Base-by-base conservation (phyloP, 345 rosid species). In the Acer campestre region DNA sequence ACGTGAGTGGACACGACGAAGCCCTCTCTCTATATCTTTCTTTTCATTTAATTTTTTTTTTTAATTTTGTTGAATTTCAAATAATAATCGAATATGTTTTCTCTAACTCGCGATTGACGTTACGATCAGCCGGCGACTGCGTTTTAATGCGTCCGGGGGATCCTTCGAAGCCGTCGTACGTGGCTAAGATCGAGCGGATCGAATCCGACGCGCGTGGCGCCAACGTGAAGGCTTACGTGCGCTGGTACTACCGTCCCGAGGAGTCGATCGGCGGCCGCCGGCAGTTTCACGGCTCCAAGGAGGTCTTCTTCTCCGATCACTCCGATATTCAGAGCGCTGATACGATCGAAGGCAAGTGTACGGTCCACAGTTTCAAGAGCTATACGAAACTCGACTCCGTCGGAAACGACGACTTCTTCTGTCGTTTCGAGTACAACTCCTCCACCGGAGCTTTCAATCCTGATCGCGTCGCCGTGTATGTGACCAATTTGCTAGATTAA, bases 231-330 rank as follows among this genome's bases (percentile, higher is more conserved):
- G 84, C 92, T 17, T 91, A 86, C 29, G 95, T 93, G 67, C 85
- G 99, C 78, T 96, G 99, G 99, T 96, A 92, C 49, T 96, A 96
- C 78, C 90, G 99, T 10, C 99, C 99, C 63, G 99, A 96, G 91
- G 99, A 96, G 74, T 91, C 99, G 63, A 91, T 92, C 78, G 98
- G 98, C 44, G 99, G 99, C 40, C 86, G 99, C 78, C 80, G 98
- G 61, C 97, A 88, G 80, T 96, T 96, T 75, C 99, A 96, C 68
- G 99, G 99, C 68, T 92, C 99, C 13, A 94, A 94, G 80, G 99
- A 96, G 85, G 89, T 96, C 1, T 96, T 96, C 63, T 91, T 92
- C 68, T 96, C 99, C 5, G 98, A 96, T 78, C 99, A 96, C 80
- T 86, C 76, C 44, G 99, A 94, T 68, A 78, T 86, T 13, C 98